These are phyloP conservation scores for Gamarada debralockiae DNA, from an alignment of 495 filamentous ascomycete genomes.

Conservation along the genomic window DNA sequence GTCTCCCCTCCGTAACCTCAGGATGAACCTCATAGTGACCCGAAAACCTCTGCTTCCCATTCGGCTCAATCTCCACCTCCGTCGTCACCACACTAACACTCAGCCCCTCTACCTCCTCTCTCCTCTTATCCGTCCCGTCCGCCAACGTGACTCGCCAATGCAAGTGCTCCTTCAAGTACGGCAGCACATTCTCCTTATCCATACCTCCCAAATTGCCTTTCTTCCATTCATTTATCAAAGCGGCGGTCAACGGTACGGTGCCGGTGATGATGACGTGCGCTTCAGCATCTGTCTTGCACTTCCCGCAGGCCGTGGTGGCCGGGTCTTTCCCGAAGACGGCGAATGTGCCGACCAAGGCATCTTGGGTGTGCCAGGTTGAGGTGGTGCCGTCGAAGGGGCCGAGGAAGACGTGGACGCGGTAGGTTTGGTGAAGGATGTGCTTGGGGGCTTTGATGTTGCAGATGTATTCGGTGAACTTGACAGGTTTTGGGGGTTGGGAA, in stretches of 20 bases:
- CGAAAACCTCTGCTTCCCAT: slow-evolving; percentile 29
- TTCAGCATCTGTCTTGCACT: slow-evolving; percentile 29
- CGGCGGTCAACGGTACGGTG: slow-evolving; percentile 37
- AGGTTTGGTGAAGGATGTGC: slow-evolving; percentile 35
- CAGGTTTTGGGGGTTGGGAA: neutral
- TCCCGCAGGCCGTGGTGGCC: slow-evolving; percentile 28
- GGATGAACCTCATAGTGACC: slow-evolving; percentile 30
- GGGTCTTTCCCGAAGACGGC: slow-evolving; percentile 32
- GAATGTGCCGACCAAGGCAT: slow-evolving; percentile 36
- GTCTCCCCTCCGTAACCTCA: slow-evolving; percentile 34
- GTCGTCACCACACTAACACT: slow-evolving; percentile 35
- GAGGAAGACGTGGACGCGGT: slow-evolving; percentile 39
- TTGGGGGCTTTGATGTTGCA: slow-evolving; percentile 38
- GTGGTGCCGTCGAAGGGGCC: slow-evolving; percentile 29
- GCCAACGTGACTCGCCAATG: slow-evolving; percentile 33
- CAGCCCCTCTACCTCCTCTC: slow-evolving; percentile 29
- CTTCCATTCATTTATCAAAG: slow-evolving; percentile 34
- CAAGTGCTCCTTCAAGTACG: slow-evolving; percentile 30
- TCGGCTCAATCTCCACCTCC: slow-evolving; percentile 23
- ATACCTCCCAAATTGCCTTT: slow-evolving; percentile 26
- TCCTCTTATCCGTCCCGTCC: slow-evolving; percentile 28
- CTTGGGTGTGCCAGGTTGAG: slow-evolving; percentile 27
- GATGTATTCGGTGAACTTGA: slow-evolving; percentile 40
- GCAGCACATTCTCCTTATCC: slow-evolving; percentile 31
- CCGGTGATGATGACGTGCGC: slow-evolving; percentile 32